Base-by-base conservation (phyloP, 2,329 filamentous ascomycete genomes). In the Fusarium verticillioides region DNA sequence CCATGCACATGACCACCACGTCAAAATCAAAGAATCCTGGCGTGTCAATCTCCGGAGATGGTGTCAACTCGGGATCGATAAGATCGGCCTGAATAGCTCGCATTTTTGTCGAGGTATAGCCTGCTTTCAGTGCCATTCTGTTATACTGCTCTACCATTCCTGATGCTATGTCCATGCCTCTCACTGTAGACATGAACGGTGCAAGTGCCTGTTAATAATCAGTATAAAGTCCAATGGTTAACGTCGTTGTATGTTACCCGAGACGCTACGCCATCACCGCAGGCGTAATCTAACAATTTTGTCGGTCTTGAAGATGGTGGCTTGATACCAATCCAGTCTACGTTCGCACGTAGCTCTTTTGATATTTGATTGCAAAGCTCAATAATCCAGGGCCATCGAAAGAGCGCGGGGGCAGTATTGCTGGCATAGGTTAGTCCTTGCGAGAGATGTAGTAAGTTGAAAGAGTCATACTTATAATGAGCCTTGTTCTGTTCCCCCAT, bases 81-180 rank as follows among this genome's bases (percentile, higher is more conserved):
- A 83, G 70, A 43, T 83, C 78, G 3, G 78, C 82, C 16, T 70
- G 65, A 9, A 82, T 44, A 30, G 82, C 81, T 16, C 66, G 77
- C 56, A 80, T 81, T n/a, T 78, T 74, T 10, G 73, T 69, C 0
- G 69, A 60, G 1, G 66, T 49, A 34, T 78, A 73, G 2, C 77
- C 77, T 21, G 73, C 66, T 21, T 78, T 74, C 5, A 61, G n/a
- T 0, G 78, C 80, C 56, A 73, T 72, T 9, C 66, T 19, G 52
- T 83, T 82, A 73, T 81, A 83, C 60, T 78, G 74, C 4, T 75
- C 65, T 9, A 77, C 77, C 77, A 83, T 82, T 23, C 72, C 71
- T 0, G 77, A 69, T 2, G 82, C 81, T 30, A 83, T 77, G 56
- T 83, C 82, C 32, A 83, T 77, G 12, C 82, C 82, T 43, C 78